phyloP scores from a whole-genome alignment of 2,329 filamentous ascomycete species.

The Coleophoma eucalyptorum region DNA sequence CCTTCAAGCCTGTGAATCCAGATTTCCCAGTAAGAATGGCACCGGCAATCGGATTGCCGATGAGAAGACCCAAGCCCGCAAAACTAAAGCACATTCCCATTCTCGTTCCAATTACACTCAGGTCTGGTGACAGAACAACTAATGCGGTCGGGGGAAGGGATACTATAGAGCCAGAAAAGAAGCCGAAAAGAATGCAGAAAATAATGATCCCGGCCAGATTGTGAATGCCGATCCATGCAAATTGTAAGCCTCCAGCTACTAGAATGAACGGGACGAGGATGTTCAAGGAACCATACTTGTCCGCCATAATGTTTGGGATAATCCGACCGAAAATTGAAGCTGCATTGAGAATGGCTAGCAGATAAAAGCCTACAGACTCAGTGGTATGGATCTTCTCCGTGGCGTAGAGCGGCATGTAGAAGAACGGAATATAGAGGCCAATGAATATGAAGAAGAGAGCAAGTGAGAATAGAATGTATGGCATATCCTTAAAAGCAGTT shows the following conservation, averaged over 20 bases:
- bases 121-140: background rate
- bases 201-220: conserved; percentile 2
- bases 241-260: background rate
- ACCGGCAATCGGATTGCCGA: background rate
- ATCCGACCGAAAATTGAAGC: conserved; percentile 5
- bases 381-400: background rate
- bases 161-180: conserved; percentile 5
- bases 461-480: conserved; percentile 39
- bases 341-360: conserved; percentile 8
- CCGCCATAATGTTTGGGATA: conserved; percentile 4
- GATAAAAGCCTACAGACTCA: conserved; percentile 5
- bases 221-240: conserved; percentile 2
- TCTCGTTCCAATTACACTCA: background rate
- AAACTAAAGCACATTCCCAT: background rate
- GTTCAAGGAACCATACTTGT: conserved; percentile 2
- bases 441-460: conserved; percentile 43
- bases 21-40: background rate
- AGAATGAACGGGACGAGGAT: conserved; percentile 26
- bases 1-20: background rate
- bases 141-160: conserved; percentile 25
- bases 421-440: conserved; percentile 50
- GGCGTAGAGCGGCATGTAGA: conserved; percentile 32
- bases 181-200: conserved; percentile 26
- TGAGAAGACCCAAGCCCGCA: background rate
- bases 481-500: conserved; percentile 43